Conservation (phyloP, 148 eudicot species). For the Chenopodium berlandieri region DNA sequence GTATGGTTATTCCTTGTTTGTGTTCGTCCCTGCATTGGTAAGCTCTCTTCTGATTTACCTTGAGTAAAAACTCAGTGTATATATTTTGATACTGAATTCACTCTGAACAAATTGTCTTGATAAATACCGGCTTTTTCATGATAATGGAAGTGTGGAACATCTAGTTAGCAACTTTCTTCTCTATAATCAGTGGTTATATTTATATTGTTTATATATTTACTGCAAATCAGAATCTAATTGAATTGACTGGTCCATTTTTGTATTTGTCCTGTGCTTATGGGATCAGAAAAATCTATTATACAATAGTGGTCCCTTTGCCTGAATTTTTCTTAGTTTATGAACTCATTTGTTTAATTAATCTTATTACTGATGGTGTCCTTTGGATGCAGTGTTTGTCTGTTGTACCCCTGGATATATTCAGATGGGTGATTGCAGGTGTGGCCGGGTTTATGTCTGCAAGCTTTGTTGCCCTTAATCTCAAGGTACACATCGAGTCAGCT, state of each 20-base stretch:
- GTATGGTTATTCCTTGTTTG: constrained; percentile 81
- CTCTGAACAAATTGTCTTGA: background rate
- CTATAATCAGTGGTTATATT: background rate
- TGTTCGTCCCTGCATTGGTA: constrained; percentile 95
- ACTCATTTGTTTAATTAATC: background rate
- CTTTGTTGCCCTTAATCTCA: constrained; percentile 93
- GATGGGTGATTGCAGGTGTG: constrained; percentile 92
- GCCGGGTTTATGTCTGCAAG: constrained; percentile 93
- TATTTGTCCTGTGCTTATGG: background rate
- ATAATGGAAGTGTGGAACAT: background rate
- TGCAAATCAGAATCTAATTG: background rate
- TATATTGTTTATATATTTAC: background rate
- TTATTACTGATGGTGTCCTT: constrained; percentile 6
- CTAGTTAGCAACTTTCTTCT: background rate
- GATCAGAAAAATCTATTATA: background rate
- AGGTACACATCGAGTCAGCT: constrained; percentile 76
- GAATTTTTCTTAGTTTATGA: background rate
- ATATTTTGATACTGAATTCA: background rate
- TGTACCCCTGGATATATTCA: constrained; percentile 63
- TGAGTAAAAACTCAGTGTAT: background rate
- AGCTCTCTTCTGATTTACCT: constrained; percentile 20
- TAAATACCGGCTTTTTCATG: background rate
- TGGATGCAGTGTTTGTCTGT: constrained; percentile 80
- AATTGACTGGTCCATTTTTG: background rate
- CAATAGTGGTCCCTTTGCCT: background rate